phyloP scores from a whole-genome alignment of 768 basidiomycete species.

The Trametopsis cervina region DNA sequence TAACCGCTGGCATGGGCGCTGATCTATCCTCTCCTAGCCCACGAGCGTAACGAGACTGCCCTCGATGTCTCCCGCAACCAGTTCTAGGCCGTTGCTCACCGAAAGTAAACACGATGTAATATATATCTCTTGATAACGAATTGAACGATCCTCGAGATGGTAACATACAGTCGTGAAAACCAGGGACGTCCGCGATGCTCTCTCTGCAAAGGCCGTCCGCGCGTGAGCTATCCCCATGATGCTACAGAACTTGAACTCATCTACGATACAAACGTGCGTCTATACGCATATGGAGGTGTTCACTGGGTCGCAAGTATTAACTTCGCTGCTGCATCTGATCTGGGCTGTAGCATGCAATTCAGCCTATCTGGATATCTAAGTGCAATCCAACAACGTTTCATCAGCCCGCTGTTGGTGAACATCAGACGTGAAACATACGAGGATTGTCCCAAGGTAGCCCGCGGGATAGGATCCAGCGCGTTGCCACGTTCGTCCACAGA shows the following conservation, averaged over 20 bases:
- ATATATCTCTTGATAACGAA: not conserved
- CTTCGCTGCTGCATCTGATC: not conserved
- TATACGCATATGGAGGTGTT: too few species aligned
- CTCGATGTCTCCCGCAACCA: slow-evolving; percentile 3
- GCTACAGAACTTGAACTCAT: too few species aligned
- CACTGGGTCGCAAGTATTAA: not conserved
- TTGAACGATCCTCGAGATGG: slow-evolving; percentile 5
- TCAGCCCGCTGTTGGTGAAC: too few species aligned
- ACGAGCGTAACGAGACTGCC: slow-evolving; percentile 8
- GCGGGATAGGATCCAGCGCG: not conserved
- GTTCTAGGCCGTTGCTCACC: not conserved
- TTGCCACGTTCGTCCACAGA: not conserved
- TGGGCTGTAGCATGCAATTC: not conserved
- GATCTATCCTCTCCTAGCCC: too few species aligned
- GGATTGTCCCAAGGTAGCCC: not conserved
- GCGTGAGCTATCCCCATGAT: too few species aligned
- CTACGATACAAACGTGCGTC: too few species aligned
- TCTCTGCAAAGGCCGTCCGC: too few species aligned
- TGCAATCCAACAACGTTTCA: too few species aligned
- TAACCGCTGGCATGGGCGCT: too few species aligned
- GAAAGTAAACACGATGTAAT: not conserved
- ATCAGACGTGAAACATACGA: too few species aligned
- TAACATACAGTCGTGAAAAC: slow-evolving; percentile 10
- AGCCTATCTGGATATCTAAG: not conserved
- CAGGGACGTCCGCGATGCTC: too few species aligned